A percentile compares a stretch with the other conserved stretches of the same genome.
phyloP scores from a whole-genome alignment of 2,329 filamentous ascomycete genomes.

The Hypoxylon sp. region DNA sequence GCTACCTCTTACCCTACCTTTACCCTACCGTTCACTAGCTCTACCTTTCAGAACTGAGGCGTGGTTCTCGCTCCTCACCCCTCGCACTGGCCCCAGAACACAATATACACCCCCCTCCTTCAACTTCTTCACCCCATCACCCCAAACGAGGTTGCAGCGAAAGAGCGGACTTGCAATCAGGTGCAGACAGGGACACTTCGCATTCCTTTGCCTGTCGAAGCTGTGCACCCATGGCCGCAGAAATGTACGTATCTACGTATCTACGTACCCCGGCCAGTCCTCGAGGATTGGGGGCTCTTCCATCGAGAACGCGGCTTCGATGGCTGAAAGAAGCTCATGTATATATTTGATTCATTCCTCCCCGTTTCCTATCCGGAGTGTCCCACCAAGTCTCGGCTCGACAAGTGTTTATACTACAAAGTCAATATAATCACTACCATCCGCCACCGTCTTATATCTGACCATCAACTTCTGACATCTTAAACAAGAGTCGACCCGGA shows the following conservation, averaged over 20 bases:
- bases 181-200: constrained; percentile 45
- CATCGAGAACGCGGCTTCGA: constrained; percentile 41
- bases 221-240: constrained; percentile 41
- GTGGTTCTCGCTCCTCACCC: constrained; percentile 4
- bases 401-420: constrained; percentile 31
- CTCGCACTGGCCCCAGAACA: constrained; percentile 45
- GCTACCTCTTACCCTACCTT: constrained; percentile 27
- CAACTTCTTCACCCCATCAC: constrained; percentile 3
- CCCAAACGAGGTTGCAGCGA: constrained; percentile 48
- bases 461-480: constrained; percentile 12
- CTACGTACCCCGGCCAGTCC: constrained; percentile 16
- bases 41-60: constrained; percentile 30
- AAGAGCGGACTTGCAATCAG: constrained; percentile 49
- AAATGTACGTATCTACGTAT: constrained; percentile 29
- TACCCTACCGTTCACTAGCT: constrained; percentile 5
- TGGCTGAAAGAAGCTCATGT: constrained; percentile 45
- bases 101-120: constrained; percentile 19
- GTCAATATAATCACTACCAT: constrained; percentile 2
- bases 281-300: constrained; percentile 32
- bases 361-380: constrained; percentile 40
- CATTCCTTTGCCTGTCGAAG: constrained; percentile 48
- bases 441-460: constrained; percentile 16
- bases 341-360: constrained; percentile 51
- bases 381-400: constrained; percentile 47
- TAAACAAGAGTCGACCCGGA: constrained; percentile 24